Evolutionary conservation across 306 rosid genomes (phyloP).

Genomic region (Myrica gale): DNA sequence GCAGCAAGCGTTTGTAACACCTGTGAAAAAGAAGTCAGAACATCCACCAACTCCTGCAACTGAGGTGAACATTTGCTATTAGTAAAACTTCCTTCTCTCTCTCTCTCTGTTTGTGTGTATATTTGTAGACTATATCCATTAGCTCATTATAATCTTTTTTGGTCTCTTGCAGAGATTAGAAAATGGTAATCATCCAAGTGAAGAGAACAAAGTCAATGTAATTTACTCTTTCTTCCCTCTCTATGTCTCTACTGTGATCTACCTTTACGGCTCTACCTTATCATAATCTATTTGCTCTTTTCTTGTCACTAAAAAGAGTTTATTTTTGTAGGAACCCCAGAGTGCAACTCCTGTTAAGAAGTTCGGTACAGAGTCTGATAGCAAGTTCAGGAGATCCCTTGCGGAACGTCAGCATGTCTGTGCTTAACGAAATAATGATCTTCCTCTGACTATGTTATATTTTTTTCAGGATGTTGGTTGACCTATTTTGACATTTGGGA

Average conservation of each 20-base stretch:
- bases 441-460: not conserved
- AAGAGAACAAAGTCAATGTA: constrained; percentile 64
- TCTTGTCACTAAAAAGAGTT: constrained; percentile 25
- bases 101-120: not conserved
- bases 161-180: constrained; percentile 60
- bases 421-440: constrained; percentile 24
- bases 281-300: not conserved
- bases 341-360: constrained; percentile 68
- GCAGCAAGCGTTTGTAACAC: constrained; percentile 61
- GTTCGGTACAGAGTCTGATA: constrained; percentile 82
- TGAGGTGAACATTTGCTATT: constrained; percentile 44
- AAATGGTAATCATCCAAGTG: constrained; percentile 77
- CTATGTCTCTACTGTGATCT: not conserved
- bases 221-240: constrained; percentile 20
- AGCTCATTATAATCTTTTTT: not conserved
- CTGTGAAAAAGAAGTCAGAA: constrained; percentile 60
- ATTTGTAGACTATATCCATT: no score
- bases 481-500: constrained; percentile 21
- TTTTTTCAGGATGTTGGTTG: constrained; percentile 10
- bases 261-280: not conserved
- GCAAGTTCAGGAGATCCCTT: constrained; percentile 79
- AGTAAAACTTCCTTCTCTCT: constrained; percentile 7
- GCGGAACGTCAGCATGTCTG: constrained; percentile 93
- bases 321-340: constrained; percentile 57
- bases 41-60: constrained; percentile 56